Base-by-base conservation (phyloP, 2,329 filamentous ascomycete genomes). In the Paraphoma chrysanthemicola region DNA sequence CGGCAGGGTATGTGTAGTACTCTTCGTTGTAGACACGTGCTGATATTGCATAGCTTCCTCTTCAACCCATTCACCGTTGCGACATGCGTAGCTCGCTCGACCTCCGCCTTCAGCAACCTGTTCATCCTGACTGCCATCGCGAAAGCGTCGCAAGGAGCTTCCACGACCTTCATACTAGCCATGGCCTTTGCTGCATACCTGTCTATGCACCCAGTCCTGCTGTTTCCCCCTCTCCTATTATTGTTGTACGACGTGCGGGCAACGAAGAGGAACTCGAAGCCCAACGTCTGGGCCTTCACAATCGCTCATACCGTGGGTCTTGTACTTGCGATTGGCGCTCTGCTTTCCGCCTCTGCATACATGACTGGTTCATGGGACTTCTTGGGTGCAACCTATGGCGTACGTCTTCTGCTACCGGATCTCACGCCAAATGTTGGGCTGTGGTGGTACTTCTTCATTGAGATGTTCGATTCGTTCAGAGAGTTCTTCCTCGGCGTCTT, bases 391-490 rank as follows among this genome's bases (percentile, higher is more conserved):
- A 97, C 95, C 0, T 99, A 99, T 77, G 93, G 94, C 66, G 92
- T 96, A 45, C 93, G 97, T 68, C 84, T 99, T 38, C 88, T 95
- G 1, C 85, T 99, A 2, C 92, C 93, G 8, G 95, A 99, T 73
- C 83, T 99, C 41, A 96, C 94, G 0, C 95, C 95, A 11, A 99
- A 98, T 64, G 90, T 96, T 30, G 95, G 95, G 1, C 83, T 99
- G 1, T 99, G 95, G 95, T 99, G 95, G 95, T 99, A 99, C 79
- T 99, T 99, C 80, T 98, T 99, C 74, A 96, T 96, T 66, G 94
- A 99, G 75, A 99, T 99, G 88, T 99, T 99, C 75, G 95, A 99
- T 79, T 94, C 93, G 1, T 99, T 99, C 84, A 87, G 95, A 39
- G 89, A 90, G 67, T 99, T 99, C 83, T 99, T 98, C 83, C 86